Evolutionary conservation across 805 yeast genomes (phyloP).

Genomic region (Cyberlindnera petersonii): DNA sequence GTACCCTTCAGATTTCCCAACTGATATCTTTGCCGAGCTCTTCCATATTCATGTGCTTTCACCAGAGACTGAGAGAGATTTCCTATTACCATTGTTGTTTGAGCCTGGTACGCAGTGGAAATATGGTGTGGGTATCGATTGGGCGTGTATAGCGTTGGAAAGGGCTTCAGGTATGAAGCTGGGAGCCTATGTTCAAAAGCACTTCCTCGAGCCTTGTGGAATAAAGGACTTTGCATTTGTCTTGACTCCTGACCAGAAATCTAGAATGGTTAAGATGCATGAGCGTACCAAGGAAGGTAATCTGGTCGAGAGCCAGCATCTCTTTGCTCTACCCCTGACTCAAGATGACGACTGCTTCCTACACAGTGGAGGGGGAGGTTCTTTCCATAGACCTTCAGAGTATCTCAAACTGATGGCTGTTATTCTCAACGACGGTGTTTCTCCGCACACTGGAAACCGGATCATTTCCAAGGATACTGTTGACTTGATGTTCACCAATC

Average conservation of each 20-base stretch:
- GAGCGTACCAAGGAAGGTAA: constrained; percentile 17
- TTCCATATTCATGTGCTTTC: constrained; percentile 23
- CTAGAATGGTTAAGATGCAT: constrained; percentile 25
- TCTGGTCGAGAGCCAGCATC: constrained; percentile 2
- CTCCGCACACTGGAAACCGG: constrained; percentile 31
- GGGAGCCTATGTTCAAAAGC: constrained; percentile 27
- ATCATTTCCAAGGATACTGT: constrained; percentile 33
- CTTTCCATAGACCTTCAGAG: constrained; percentile 37
- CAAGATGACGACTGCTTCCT: constrained; percentile 10
- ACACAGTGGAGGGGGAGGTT: constrained; percentile 42
- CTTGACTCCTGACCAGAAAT: constrained; percentile 20
- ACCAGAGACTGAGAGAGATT: constrained; percentile 12
- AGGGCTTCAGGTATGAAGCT: constrained; percentile 28
- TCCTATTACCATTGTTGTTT: constrained; percentile 27
- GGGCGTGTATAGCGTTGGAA: constrained; percentile 34
- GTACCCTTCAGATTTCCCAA: constrained; percentile 16
- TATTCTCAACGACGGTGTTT: constrained; percentile 38
- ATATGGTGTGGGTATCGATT: constrained; percentile 35
- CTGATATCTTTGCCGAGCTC: constrained; percentile 17
- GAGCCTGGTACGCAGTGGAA: constrained; percentile 38
- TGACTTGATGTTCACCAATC: constrained; percentile 30
- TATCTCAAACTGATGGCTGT: constrained; percentile 37
- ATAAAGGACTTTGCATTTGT: constrained; percentile 27
- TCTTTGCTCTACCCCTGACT: neutral
- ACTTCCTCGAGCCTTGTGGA: constrained; percentile 31